Base-by-base conservation (phyloP, 176 grass and related monocot species). In the Triticum urartu region DNA sequence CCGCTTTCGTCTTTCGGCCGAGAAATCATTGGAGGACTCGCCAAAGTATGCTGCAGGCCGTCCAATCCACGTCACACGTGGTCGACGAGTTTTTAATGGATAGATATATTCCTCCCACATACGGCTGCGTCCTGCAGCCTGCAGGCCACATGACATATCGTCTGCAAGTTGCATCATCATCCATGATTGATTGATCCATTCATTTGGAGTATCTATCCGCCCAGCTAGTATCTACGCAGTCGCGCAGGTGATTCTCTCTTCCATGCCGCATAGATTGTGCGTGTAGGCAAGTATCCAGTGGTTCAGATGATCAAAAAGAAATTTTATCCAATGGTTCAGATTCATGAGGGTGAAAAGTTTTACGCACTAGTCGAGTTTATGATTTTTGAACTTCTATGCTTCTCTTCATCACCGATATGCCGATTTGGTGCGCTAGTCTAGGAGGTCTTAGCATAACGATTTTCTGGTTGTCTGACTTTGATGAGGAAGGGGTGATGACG, bases 21-120 rank as follows among this genome's bases (percentile, higher is more conserved):
- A 18, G 25, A 54, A 74, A 76, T 76, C 73, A 76, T 76, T 76
- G 20, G 4, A 21, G 36, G 28, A 30, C 28, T 30, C 28, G 68
- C 69, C 18, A 71, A 7, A 4, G n/a, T 14, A 43, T 28, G 11
- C 43, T 54, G 9, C 45, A 20, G 73, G 73, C 73, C 73, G 43
- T 76, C 73, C 45, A 54, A 76, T 76, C 45, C 73, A 45, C 45
- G 20, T 76, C 73, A 76, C 25, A 75, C 73, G 45, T 76, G 73
- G 45, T 54, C 8, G 73, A 33, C 7, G 42, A 48, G 22, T 50
- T 76, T 33, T 22, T 5, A 72, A 72, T 71, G 13, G 18, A 39
- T n/a, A 17, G 15, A 54, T 54, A 54, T 72, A n/a, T 47, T 74
- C 12, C 39, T 24, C 45, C 39, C 72, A 48, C 15, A 75, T 30